These are phyloP conservation scores for Plectosphaerella cucumerina DNA, from an alignment of 2,329 filamentous ascomycete species.

Conservation along the genomic window DNA sequence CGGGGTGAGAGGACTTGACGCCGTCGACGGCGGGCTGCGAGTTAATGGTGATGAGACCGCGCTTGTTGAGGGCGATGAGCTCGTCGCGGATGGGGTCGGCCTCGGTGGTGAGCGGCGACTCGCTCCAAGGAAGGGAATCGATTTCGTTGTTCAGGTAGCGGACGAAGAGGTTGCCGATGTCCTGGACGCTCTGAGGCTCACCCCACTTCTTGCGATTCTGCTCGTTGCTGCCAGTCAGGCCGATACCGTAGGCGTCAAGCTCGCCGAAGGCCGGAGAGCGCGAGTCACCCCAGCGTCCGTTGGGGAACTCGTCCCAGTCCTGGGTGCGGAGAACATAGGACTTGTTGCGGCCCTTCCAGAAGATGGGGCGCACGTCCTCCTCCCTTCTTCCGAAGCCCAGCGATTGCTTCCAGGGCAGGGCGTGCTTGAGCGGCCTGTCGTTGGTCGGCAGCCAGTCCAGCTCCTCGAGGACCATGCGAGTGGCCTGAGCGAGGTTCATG, in stretches of 20 bases:
- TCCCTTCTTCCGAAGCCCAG: slow-evolving; percentile 82
- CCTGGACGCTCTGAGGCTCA: slow-evolving; percentile 71
- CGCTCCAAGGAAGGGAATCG: slow-evolving; percentile 88
- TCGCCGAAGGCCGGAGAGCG: slow-evolving; percentile 95
- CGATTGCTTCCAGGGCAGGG: slow-evolving; percentile 95
- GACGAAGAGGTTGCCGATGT: slow-evolving; percentile 80
- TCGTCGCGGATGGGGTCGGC: slow-evolving; percentile 73
- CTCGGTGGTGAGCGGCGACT: slow-evolving; percentile 79
- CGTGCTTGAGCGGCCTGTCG: slow-evolving; percentile 75
- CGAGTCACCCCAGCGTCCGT: slow-evolving; percentile 97
- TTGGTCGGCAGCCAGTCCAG: slow-evolving; percentile 75
- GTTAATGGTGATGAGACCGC: slow-evolving; percentile 92
- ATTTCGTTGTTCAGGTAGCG: slow-evolving; percentile 79
- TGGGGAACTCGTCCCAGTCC: slow-evolving; percentile 98
- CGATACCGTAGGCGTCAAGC: slow-evolving; percentile 89
- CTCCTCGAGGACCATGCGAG: slow-evolving; percentile 90
- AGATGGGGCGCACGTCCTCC: slow-evolving; percentile 95
- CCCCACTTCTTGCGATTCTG: slow-evolving; percentile 96
- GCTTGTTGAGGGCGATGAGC: slow-evolving; percentile 76
- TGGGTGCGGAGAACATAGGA: slow-evolving; percentile 94
- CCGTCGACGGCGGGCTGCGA: slow-evolving; percentile 94
- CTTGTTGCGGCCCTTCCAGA: slow-evolving; percentile 96
- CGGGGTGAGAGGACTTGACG: slow-evolving; percentile 77
- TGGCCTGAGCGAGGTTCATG: slow-evolving; percentile 96
- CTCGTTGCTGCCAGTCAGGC: slow-evolving; percentile 90